Conservation (phyloP, 495 filamentous ascomycete species). For the Aspergillus incahuasiensis region DNA sequence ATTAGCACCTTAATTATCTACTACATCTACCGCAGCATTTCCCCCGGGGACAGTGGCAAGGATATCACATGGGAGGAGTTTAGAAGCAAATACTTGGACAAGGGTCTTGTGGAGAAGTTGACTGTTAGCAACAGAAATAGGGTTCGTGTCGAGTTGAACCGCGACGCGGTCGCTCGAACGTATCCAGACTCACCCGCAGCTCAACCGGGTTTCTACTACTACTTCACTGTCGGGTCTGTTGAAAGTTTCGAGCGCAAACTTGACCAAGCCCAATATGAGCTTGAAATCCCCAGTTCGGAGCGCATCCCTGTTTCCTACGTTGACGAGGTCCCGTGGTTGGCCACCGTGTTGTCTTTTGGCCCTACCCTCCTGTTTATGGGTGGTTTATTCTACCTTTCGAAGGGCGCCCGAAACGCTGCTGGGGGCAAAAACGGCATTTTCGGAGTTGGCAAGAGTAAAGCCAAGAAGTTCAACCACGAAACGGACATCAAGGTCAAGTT, state of each 20-base stretch:
- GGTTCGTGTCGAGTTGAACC: constrained; percentile 80
- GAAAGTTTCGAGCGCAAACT: constrained; percentile 86
- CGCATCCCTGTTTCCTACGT: constrained; percentile 87
- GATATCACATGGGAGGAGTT: constrained; percentile 99
- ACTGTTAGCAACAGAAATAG: constrained; percentile 67
- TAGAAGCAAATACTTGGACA: constrained; percentile 84
- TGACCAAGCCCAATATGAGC: constrained; percentile 80
- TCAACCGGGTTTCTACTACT: constrained; percentile 72
- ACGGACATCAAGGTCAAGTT: constrained; percentile 95
- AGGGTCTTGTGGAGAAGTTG: constrained; percentile 91
- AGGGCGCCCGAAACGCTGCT: constrained; percentile 58
- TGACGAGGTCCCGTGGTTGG: constrained; percentile 64
- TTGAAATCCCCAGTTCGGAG: constrained; percentile 76
- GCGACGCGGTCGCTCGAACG: constrained; percentile 67
- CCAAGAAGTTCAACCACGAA: constrained; percentile 96
- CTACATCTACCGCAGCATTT: constrained; percentile 54
- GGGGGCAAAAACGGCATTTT: constrained; percentile 80
- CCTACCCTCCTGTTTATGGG: constrained; percentile 85
- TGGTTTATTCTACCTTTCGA: constrained; percentile 65
- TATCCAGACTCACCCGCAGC: constrained; percentile 78
- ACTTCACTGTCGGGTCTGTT: constrained; percentile 92
- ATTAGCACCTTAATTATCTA: constrained; percentile 57
- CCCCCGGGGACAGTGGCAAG: constrained; percentile 60
- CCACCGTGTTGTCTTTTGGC: constrained; percentile 67
- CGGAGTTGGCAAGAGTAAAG: constrained; percentile 89